These are phyloP conservation scores for Calonectria pseudoturangicola DNA, from an alignment of 2,329 filamentous ascomycete species.

Conservation along the genomic window DNA sequence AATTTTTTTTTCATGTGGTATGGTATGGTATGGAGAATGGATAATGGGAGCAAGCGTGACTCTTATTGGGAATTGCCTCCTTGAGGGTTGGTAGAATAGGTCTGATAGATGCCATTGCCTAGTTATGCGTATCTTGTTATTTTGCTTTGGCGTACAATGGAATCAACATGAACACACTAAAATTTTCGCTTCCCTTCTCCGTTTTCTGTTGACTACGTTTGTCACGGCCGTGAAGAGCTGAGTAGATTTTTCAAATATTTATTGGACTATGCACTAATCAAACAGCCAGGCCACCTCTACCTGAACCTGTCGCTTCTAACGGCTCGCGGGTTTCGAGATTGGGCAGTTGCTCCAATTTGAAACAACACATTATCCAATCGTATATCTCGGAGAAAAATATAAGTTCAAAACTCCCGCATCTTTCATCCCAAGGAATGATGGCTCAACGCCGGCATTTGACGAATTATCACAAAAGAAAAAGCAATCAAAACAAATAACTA, in stretches of 20 bases:
- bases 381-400: slow-evolving; percentile 37
- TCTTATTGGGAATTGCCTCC: slow-evolving; percentile 41
- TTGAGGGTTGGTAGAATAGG: neutral
- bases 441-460: slow-evolving; percentile 52
- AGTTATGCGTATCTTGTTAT: neutral
- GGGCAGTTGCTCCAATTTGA: neutral
- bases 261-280: slow-evolving; percentile 36
- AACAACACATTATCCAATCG: slow-evolving; percentile 39
- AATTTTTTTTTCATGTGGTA: neutral
- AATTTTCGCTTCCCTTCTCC: no score
- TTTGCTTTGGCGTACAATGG: neutral
- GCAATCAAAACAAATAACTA: slow-evolving; percentile 41
- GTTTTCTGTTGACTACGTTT: neutral
- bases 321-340: slow-evolving; percentile 14
- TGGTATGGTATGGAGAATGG: slow-evolving; percentile 37
- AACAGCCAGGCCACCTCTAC: slow-evolving; percentile 30
- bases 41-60: slow-evolving; percentile 46
- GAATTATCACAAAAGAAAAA: slow-evolving; percentile 43
- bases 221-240: neutral
- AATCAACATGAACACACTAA: neutral
- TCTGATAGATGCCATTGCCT: neutral
- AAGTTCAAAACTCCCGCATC: slow-evolving; percentile 48
- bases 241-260: slow-evolving; percentile 30
- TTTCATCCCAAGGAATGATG: slow-evolving; percentile 50
- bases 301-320: slow-evolving; percentile 24